Conservation (phyloP, 495 filamentous ascomycete genomes). For the Cryomyces minteri region DNA sequence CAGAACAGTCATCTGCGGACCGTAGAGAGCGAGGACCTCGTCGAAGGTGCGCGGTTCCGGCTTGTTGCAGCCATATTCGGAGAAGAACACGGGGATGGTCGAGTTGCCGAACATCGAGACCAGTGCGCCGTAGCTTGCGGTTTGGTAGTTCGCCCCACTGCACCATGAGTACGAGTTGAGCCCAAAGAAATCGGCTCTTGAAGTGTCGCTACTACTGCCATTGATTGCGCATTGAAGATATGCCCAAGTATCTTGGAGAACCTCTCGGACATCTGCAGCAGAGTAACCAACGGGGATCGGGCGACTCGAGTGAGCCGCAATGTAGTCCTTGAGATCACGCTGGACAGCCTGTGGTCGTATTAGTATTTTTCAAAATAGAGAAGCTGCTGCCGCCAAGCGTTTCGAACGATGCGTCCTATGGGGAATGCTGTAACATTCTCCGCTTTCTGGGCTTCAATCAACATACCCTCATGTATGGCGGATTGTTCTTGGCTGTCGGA, state of each 20-base stretch:
- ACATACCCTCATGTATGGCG: constrained; percentile 38
- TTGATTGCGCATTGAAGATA: constrained; percentile 70
- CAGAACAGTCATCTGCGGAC: constrained; percentile 62
- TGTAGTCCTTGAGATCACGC: constrained; percentile 78
- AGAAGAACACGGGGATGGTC: constrained; percentile 83
- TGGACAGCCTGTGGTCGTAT: constrained; percentile 36
- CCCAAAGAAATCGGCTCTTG: constrained; percentile 71
- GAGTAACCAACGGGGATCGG: constrained; percentile 78
- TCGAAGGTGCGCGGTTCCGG: constrained; percentile 62
- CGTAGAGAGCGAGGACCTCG: constrained; percentile 68
- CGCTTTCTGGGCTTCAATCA: too few species aligned
- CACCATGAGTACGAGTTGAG: constrained; percentile 96
- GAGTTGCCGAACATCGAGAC: constrained; percentile 49
- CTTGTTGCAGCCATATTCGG: constrained; percentile 88
- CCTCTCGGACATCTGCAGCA: constrained; percentile 74
- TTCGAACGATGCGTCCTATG: too few species aligned
- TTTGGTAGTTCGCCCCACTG: constrained; percentile 26
- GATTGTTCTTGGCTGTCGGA: constrained; percentile 31
- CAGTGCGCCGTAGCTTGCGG: constrained; percentile 53
- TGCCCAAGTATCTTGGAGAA: constrained; percentile 60
- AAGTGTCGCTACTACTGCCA: constrained; percentile 42
- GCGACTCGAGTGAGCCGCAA: constrained; percentile 47
- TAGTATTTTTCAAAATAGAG: too few species aligned
- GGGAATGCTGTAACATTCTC: too few species aligned
- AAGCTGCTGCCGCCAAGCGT: too few species aligned